A percentile compares a stretch with the other conserved stretches of the same genome.
phyloP scores from a whole-genome alignment of 2,329 filamentous ascomycete species.

The Colletotrichum kahawae region DNA sequence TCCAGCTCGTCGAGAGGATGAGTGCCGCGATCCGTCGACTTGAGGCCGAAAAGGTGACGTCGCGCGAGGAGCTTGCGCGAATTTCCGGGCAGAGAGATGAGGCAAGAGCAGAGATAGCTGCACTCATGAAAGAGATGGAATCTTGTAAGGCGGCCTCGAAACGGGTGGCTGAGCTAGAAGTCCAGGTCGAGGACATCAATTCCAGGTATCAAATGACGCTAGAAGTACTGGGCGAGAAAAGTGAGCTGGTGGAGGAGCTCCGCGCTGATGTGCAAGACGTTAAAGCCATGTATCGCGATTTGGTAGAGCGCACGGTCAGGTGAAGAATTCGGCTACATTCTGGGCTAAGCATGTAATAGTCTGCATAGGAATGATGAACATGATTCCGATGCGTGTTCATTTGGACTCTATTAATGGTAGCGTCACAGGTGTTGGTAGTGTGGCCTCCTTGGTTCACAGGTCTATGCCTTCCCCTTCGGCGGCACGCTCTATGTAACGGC shows the following conservation, averaged over 20 bases:
- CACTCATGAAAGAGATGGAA: conserved; percentile 86
- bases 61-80: conserved; percentile 83
- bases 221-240: conserved; percentile 96
- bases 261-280: conserved; percentile 88
- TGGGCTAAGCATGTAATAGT: not conserved
- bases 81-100: conserved; percentile 89
- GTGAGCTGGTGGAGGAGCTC: conserved; percentile 91
- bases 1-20: conserved; percentile 96
- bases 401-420: not conserved
- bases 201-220: conserved; percentile 87
- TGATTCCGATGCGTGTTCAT: not conserved
- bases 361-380: not conserved
- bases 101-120: conserved; percentile 88
- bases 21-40: conserved; percentile 89
- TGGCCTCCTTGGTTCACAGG: conserved; percentile 32
- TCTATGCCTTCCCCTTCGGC: conserved; percentile 87
- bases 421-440: not conserved
- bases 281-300: conserved; percentile 93
- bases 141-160: conserved; percentile 64
- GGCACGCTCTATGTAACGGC: conserved; percentile 75
- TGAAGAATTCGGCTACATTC: conserved; percentile 33
- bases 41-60: conserved; percentile 88
- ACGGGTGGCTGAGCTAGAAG: conserved; percentile 69
- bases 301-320: conserved; percentile 84
- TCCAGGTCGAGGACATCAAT: conserved; percentile 71